Evolutionary conservation across 805 yeast species (phyloP).

Genomic region (Ogataea neopini): DNA sequence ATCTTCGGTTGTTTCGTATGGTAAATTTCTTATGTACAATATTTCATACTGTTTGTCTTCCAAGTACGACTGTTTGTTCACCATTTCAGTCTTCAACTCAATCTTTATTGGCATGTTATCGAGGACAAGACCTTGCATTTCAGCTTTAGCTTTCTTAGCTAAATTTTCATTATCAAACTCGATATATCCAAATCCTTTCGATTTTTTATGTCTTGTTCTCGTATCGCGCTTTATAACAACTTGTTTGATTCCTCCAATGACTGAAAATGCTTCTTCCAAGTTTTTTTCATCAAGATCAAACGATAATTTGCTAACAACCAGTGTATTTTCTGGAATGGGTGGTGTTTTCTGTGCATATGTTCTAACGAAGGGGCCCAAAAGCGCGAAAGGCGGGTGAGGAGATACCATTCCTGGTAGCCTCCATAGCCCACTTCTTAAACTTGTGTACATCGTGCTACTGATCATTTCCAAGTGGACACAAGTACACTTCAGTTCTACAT

Average conservation of each 20-base stretch:
- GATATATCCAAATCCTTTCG: slow-evolving; percentile 30
- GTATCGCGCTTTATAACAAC: slow-evolving; percentile 18
- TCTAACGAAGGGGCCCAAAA: too few relatives aligned
- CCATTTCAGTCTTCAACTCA: slow-evolving; percentile 19
- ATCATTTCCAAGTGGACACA: too few relatives aligned
- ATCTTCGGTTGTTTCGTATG: slow-evolving; percentile 28
- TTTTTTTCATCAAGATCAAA: slow-evolving; percentile 26
- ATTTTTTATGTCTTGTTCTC: slow-evolving; percentile 14
- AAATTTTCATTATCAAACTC: slow-evolving; percentile 22
- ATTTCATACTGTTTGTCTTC: slow-evolving; percentile 26
- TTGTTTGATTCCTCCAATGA: slow-evolving; percentile 26
- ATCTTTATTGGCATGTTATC: slow-evolving; percentile 30
- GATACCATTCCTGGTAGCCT: too few relatives aligned
- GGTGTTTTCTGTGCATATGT: not conserved
- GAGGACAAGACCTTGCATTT: slow-evolving; percentile 36
- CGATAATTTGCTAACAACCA: slow-evolving; percentile 26
- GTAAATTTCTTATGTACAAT: slow-evolving; percentile 29
- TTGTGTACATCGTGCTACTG: too few relatives aligned
- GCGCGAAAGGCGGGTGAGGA: too few relatives aligned
- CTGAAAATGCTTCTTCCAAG: slow-evolving; percentile 26
- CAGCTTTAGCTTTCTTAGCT: slow-evolving; percentile 29
- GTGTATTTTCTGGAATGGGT: slow-evolving; percentile 10
- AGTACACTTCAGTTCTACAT: too few relatives aligned
- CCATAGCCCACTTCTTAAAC: too few relatives aligned
- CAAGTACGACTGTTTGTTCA: slow-evolving; percentile 1